Evolutionary conservation across 371 early-diverging fungal genomes (phyloP), one percentile per base, ranked within the genome.

Genomic region (Dichotomocladium elegans): DNA sequence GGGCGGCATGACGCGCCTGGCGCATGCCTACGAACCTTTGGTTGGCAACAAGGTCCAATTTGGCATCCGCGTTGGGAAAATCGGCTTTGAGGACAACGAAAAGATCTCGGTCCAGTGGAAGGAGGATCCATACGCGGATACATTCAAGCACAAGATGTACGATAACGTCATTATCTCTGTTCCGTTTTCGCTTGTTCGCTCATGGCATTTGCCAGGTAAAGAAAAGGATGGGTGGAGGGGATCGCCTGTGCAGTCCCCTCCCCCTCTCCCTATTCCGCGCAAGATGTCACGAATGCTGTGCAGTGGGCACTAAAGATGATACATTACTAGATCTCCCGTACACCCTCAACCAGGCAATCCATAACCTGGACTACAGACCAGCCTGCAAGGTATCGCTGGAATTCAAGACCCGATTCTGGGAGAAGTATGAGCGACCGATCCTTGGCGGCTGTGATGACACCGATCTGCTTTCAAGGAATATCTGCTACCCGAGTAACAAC

Each of bases 371-470:
- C 3, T 68, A 68, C 37, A 34, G 47, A 3, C 58, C 56, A 33
- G 58, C 64, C 3, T 63, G 61, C 49, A 68, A 68, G 40, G 58
- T 68, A 1, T 57, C 64, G 21, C 51, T 68, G 24, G 61, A 63
- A 53, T 68, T 68, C 53, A 56, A 54, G 47, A 49, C 53, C 10
- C 61, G 68, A 17, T 68, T 68, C 50, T 68, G 68, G 68, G 68
- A 68, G 28, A 55, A 68, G 4, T 56, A 53, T 28, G 61, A 68
- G 37, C 31, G 29, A 15, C 64, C 68, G 37, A 68, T 68, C 44
- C 35, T 53, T 27, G 68, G 68, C 40, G 68, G 68, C 35, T 61
- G 61, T 49, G 59, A 59, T 35, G 30, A 54, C 10, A 69, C 69
- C 17, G 69, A 69, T 47, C 48, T 69, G 22, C 14, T 44, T 14